phyloP scores from a whole-genome alignment of 2,329 filamentous ascomycete species.

The Pestalotiopsis sp. region DNA sequence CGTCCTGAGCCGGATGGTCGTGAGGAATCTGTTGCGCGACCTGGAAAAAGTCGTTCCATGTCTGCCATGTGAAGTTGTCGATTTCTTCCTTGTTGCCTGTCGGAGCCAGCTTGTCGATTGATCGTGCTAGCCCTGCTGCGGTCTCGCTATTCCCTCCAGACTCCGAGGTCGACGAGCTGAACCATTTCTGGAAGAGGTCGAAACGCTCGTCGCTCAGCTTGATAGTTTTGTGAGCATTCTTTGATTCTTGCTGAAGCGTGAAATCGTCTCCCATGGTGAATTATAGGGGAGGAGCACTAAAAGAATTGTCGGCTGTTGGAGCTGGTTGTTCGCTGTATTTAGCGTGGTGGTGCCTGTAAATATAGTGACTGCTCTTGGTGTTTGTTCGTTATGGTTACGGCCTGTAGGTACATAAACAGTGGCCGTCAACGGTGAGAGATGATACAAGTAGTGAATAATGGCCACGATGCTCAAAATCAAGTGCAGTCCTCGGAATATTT shows the following conservation, averaged over 20 bases:
- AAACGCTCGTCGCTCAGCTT: conserved; percentile 16
- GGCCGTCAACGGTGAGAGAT: too few species aligned
- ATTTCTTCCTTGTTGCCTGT: conserved; percentile 9
- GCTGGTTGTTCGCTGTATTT: background rate
- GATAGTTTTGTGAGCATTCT: background rate
- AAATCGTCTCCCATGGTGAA: background rate
- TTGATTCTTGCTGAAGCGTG: background rate
- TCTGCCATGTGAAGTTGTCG: conserved; percentile 23
- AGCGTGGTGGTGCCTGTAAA: too few species aligned
- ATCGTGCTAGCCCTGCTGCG: conserved; percentile 10
- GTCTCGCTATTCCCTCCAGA: conserved; percentile 11
- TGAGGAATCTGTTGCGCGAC: conserved; percentile 26
- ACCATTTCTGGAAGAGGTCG: conserved; percentile 22
- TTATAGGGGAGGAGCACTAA: background rate
- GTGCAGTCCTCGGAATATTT: background rate
- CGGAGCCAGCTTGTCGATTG: conserved; percentile 17
- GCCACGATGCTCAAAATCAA: background rate
- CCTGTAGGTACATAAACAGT: too few species aligned
- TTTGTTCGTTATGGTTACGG: too few species aligned
- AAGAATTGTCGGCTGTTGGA: background rate
- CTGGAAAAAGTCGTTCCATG: conserved; percentile 24
- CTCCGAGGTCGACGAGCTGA: conserved; percentile 13
- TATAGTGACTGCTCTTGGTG: too few species aligned
- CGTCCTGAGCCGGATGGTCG: conserved; percentile 25
- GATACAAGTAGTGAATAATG: too few species aligned